phyloP scores from a whole-genome alignment of 306 rosid genomes.

The Fragaria iinumae region DNA sequence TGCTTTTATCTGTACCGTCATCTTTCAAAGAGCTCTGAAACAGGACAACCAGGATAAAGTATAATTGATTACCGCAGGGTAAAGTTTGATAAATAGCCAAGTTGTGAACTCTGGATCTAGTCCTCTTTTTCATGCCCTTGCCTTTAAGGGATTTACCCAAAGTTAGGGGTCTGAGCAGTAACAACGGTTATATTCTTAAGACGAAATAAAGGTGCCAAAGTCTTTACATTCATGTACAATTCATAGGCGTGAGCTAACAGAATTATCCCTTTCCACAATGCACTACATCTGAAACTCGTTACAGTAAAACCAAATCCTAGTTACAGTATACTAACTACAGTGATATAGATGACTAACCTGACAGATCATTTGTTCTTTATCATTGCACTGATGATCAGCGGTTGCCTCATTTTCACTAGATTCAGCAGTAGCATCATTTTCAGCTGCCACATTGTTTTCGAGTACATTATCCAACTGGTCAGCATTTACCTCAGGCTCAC shows the following conservation, averaged over 20 bases:
- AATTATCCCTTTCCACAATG: not conserved
- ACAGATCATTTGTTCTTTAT: slow-evolving; percentile 5
- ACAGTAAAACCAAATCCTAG: not conserved
- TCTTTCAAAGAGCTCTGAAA: slow-evolving; percentile 12
- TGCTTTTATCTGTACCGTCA: not conserved
- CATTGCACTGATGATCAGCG: slow-evolving; percentile 13
- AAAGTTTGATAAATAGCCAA: not conserved
- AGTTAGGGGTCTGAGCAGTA: not conserved
- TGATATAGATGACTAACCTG: slow-evolving; percentile 15
- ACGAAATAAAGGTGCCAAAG: not conserved
- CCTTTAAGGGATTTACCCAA: not conserved
- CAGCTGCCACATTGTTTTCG: not conserved
- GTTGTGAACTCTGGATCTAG: not conserved
- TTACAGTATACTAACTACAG: not conserved
- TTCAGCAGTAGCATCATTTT: not conserved
- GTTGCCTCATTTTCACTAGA: slow-evolving; percentile 16
- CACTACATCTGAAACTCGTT: not conserved
- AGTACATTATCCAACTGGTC: not conserved
- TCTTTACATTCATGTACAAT: not conserved
- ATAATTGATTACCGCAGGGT: not conserved
- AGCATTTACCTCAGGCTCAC: slow-evolving; percentile 14
- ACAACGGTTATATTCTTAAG: not conserved
- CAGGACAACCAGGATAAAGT: not conserved
- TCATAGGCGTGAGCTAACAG: not conserved
- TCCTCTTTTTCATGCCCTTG: not conserved